A percentile compares a stretch with the other conserved stretches of the same genome.
These are phyloP conservation scores for Chionographis japonica DNA, from an alignment of 106 monocot species.

Conservation along the genomic window DNA sequence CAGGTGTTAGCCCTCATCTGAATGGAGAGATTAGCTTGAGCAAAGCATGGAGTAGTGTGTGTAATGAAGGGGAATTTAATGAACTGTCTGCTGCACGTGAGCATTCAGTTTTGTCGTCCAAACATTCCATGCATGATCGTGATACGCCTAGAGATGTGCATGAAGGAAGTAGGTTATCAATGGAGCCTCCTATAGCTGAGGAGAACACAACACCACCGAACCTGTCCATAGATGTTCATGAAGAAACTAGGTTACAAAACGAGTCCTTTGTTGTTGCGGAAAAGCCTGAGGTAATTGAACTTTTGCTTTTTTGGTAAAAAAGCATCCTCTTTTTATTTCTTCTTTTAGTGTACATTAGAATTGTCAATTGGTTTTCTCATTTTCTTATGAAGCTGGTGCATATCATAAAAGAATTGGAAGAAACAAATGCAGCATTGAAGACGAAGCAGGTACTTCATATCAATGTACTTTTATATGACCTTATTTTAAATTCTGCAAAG, in stretches of 20 bases:
- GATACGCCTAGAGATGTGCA: neutral
- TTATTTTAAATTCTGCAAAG: too few species aligned
- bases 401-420: conserved; percentile 14
- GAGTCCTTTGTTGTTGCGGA: neutral
- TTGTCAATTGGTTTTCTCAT: neutral
- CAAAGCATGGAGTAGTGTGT: too few species aligned
- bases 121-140: neutral
- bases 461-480: too few species aligned
- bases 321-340: neutral
- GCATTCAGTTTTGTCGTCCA: neutral
- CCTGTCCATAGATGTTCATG: neutral
- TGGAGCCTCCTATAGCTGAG: neutral
- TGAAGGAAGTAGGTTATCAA: neutral
- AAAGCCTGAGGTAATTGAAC: conserved; percentile 17
- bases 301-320: neutral
- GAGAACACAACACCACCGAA: neutral
- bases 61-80: too few species aligned
- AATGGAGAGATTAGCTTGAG: too few species aligned
- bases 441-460: conserved; percentile 35
- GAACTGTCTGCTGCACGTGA: neutral
- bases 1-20: too few species aligned
- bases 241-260: neutral
- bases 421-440: conserved; percentile 17
- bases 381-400: conserved; percentile 14
- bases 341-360: neutral